Evolutionary conservation across 495 filamentous ascomycete genomes (phyloP), one percentile per base, ranked within the genome.

Genomic region (Tuber melanosporum): DNA sequence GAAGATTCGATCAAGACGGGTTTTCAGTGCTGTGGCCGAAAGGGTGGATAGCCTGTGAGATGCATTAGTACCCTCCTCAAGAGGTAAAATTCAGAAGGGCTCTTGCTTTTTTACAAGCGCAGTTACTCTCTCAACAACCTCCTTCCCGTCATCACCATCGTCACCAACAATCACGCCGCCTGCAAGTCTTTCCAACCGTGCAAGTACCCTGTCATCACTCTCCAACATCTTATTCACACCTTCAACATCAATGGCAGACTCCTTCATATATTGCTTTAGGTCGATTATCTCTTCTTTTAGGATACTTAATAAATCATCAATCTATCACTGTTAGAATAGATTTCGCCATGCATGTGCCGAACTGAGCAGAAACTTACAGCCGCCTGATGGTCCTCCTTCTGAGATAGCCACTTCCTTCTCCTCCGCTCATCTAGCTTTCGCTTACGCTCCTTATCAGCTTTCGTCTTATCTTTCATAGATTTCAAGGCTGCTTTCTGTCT

Each of bases 261-360:
- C 46, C 41, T 69, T 79, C 47, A 75, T 73, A 36, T 73, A 75
- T 44, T 77, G 75, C 36, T 75, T 77, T 20, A 83, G 75, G 72
- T 83, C 82, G 41, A 52, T 45, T 20, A 83, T 77, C 42, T 83
- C 81, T 42, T 82, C 79, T 17, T 74, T 76, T 36, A 83, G 44
- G 71, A 83, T 83, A 19, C 82, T 82, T 43, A 83, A 41, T 22
- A 83, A 71, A 76, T 83, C 79, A 46, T 83, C 82, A 69, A 83
- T 74, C 74, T 77, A 46, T 57, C 52, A 22, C 14, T 14, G 62
- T 76, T 26, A 77, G 73, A 49, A n/a, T 44, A 70, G 49, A 6
- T 17, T 32, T 39, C 43, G 19, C 12, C 26, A 66, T 66, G 57
- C 57, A 26, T 36, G 26, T 36, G 5, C 32, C 57, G 4, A 62